phyloP scores from a whole-genome alignment of 2,329 filamentous ascomycete genomes.

The Talaromyces sp. region DNA sequence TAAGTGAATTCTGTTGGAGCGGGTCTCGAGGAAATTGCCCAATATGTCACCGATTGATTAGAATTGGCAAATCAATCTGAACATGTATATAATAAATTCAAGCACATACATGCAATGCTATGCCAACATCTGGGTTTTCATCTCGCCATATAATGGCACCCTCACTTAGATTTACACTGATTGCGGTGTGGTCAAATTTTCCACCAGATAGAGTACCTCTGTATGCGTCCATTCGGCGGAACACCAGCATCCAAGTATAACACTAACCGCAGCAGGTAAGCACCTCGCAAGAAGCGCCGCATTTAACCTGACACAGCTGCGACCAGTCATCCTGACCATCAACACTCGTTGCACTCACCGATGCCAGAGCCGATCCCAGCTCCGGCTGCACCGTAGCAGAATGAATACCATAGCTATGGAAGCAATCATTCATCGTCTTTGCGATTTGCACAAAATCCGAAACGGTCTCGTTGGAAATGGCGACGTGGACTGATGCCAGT shows the following conservation, averaged over 20 bases:
- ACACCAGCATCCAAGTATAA: neutral
- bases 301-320: conserved; percentile 10
- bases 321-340: neutral
- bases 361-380: conserved; percentile 27
- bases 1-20: neutral
- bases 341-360: neutral
- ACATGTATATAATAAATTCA: neutral
- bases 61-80: neutral
- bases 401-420: conserved; percentile 72
- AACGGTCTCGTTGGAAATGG: conserved; percentile 54
- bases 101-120: neutral
- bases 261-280: conserved; percentile 9
- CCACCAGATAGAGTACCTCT: no score
- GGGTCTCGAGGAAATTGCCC: neutral
- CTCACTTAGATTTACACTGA: no score
- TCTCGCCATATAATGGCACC: no score
- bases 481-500: conserved; percentile 66
- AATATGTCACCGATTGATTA: neutral
- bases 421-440: conserved; percentile 62
- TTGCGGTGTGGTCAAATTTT: neutral
- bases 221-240: neutral
- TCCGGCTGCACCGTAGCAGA: conserved; percentile 70
- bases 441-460: conserved; percentile 59
- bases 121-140: neutral
- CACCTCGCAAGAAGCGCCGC: conserved; percentile 8